Conservation (phyloP, 2,329 filamentous ascomycete genomes). For the Stachybotrys elegans region DNA sequence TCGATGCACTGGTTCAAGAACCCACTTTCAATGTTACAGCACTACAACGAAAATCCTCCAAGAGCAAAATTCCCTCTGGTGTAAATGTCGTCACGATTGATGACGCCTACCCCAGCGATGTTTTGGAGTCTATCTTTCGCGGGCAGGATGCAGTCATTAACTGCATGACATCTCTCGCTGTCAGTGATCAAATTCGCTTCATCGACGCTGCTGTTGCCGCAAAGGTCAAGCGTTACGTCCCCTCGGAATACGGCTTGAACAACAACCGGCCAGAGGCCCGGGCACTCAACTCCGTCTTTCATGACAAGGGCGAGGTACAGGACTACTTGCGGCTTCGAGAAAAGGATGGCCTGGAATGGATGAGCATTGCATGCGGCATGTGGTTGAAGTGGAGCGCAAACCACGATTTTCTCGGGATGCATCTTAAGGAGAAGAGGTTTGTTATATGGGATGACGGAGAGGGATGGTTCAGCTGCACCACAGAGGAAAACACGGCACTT, state of each 20-base stretch:
- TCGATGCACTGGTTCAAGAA: slow-evolving; percentile 20
- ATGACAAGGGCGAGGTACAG: slow-evolving; percentile 12
- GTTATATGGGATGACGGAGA: slow-evolving; percentile 26
- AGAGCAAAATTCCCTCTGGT: slow-evolving; percentile 11
- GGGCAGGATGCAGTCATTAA: slow-evolving; percentile 27
- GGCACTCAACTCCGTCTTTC: slow-evolving; percentile 10
- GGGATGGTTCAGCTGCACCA: slow-evolving; percentile 25
- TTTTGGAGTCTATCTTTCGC: slow-evolving; percentile 4
- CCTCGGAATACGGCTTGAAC: slow-evolving; percentile 40
- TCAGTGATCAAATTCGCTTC: slow-evolving; percentile 37
- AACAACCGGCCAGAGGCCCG: slow-evolving; percentile 12
- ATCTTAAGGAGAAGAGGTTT: slow-evolving; percentile 7
- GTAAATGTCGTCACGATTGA: slow-evolving; percentile 18
- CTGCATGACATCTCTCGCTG: slow-evolving; percentile 23
- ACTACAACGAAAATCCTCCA: slow-evolving; percentile 22
- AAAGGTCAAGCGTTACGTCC: slow-evolving; percentile 47
- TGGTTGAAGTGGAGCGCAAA: slow-evolving; percentile 11
- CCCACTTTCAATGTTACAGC: slow-evolving; percentile 19
- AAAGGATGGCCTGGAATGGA: slow-evolving; percentile 11
- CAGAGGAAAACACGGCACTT: slow-evolving; percentile 27
- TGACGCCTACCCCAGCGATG: slow-evolving; percentile 19
- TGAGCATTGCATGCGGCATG: slow-evolving; percentile 11
- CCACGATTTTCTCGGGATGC: slow-evolving; percentile 12
- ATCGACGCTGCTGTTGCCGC: slow-evolving; percentile 47
- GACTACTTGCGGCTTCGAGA: slow-evolving; percentile 14